Evolutionary conservation across 2,329 filamentous ascomycete genomes (phyloP).

Genomic region (Ophiostoma populinum): DNA sequence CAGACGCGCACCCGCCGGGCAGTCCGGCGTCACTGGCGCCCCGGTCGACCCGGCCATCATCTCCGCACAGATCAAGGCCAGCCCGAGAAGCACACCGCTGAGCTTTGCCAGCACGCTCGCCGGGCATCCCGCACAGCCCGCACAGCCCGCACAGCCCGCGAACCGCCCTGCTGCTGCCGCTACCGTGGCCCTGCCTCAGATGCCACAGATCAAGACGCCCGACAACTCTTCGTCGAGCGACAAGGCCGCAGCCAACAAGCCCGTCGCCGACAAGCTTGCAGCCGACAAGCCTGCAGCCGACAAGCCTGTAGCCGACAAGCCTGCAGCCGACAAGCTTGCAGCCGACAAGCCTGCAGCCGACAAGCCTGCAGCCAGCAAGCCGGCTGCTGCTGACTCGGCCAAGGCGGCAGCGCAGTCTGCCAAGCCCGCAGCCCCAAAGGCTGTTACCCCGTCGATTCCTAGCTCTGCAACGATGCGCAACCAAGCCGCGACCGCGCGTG

Average conservation of each 20-base stretch:
- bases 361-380: background rate
- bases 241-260: background rate
- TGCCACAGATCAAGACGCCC: constrained; percentile 16
- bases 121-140: too few species aligned
- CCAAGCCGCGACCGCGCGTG: constrained; percentile 23
- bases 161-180: constrained; percentile 15
- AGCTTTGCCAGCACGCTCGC: too few species aligned
- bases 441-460: constrained; percentile 1
- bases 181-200: constrained; percentile 13
- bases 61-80: constrained; percentile 53
- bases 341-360: constrained; percentile 2
- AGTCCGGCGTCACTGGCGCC: constrained; percentile 57
- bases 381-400: constrained; percentile 5
- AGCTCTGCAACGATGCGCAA: constrained; percentile 12
- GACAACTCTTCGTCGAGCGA: constrained; percentile 15
- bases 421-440: background rate
- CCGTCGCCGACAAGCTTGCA: constrained; percentile 2
- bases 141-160: constrained; percentile 7
- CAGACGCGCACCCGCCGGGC: constrained; percentile 58
- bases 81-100: constrained; percentile 17
- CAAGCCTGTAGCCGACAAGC: constrained; percentile 12
- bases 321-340: constrained; percentile 17
- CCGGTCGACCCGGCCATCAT: constrained; percentile 83
- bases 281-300: background rate
- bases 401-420: background rate